phyloP scores from a whole-genome alignment of 2,329 filamentous ascomycete genomes.

The Neonectria magnoliae region DNA sequence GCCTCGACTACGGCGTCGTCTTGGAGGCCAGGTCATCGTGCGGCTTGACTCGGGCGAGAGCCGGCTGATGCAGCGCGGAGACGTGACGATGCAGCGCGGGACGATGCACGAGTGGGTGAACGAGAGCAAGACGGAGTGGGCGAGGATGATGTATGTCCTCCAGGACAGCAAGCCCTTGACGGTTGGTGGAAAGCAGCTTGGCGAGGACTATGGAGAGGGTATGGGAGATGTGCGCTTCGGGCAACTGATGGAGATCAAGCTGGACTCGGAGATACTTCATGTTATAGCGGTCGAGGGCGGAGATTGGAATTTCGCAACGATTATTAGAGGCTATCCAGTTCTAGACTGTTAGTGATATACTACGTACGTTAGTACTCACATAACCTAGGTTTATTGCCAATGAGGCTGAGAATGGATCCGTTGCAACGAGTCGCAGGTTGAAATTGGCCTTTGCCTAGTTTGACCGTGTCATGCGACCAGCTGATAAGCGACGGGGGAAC shows the following conservation, averaged over 20 bases:
- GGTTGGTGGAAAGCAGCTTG: conserved; percentile 21
- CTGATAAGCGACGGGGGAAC: conserved; percentile 26
- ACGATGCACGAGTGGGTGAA: conserved; percentile 67
- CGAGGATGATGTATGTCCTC: conserved; percentile 55
- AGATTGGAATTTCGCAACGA: conserved; percentile 18
- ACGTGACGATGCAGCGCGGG: conserved; percentile 65
- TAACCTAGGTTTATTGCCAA: no score
- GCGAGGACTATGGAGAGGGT: conserved; percentile 30
- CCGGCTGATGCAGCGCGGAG: conserved; percentile 55
- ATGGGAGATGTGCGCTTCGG: conserved; percentile 24
- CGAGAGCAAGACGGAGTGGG: conserved; percentile 53
- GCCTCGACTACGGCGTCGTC: conserved; percentile 65
- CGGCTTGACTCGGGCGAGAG: conserved; percentile 59
- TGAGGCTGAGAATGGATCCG: background rate
- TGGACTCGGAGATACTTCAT: background rate
- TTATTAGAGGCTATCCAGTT: background rate
- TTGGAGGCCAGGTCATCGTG: conserved; percentile 63
- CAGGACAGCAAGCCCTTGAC: conserved; percentile 34
- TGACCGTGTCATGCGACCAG: conserved; percentile 14
- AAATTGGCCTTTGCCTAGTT: background rate
- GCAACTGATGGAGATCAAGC: background rate
- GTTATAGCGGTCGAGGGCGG: background rate
- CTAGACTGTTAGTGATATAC: background rate
- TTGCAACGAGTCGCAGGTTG: background rate
- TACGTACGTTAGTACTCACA: no score